Percentiles rank a stretch among this genome's conserved stretches.
These are phyloP conservation scores for Cryptosporidium ryanae DNA, from an alignment of 169 alveolate genomes.

Conservation along the genomic window DNA sequence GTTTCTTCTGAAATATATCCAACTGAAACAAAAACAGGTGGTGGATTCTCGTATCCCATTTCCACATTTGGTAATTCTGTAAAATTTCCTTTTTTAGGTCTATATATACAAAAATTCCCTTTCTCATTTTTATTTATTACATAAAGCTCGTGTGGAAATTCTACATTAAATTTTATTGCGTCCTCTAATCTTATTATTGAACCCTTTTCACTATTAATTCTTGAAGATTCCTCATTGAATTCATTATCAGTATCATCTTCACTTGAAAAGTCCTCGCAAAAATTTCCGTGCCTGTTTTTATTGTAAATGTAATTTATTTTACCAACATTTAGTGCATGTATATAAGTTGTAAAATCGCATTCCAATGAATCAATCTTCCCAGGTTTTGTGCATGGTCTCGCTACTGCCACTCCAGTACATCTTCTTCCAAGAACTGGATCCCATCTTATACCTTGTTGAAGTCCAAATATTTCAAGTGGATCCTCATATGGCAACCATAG, in stretches of 20 bases:
- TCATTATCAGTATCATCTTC: not conserved
- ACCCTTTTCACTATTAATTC: not conserved
- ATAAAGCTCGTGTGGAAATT: conserved; percentile 38
- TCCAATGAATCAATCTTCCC: conserved; percentile 48
- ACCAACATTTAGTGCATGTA: conserved; percentile 57
- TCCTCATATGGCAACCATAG: conserved; percentile 69
- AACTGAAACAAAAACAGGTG: conserved; percentile 49
- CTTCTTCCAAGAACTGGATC: conserved; percentile 72
- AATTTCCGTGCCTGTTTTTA: not conserved
- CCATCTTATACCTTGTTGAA: conserved; percentile 74
- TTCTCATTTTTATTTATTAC: not conserved
- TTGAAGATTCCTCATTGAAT: not conserved
- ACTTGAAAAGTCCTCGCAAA: not conserved
- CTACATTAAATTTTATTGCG: conserved; percentile 45
- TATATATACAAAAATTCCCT: conserved; percentile 16
- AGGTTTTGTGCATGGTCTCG: conserved; percentile 54
- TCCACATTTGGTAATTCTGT: not conserved
- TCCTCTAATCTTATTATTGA: conserved; percentile 9
- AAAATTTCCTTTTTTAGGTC: conserved; percentile 6
- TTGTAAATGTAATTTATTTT: conserved; percentile 32
- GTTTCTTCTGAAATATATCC: conserved; percentile 49
- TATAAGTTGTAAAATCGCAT: conserved; percentile 70
- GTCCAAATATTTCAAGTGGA: conserved; percentile 56
- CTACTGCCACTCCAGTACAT: conserved; percentile 72
- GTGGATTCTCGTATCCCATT: conserved; percentile 25